Conservation (phyloP, 164 flowering plant genomes). For the Tetrastigma voinierianum region DNA sequence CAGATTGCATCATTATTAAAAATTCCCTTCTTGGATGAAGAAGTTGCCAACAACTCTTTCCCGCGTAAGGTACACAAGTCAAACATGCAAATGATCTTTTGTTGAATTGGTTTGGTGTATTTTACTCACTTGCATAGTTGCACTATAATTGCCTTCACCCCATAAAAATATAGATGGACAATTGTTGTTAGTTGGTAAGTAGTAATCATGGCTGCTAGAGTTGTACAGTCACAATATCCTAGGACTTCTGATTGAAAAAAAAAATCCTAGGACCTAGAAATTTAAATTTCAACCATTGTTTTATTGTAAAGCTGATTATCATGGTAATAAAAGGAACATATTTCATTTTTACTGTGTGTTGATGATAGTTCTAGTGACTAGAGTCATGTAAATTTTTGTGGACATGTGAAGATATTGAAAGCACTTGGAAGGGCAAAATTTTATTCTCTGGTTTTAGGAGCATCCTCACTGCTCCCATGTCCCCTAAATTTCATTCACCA, state of each 20-base stretch:
- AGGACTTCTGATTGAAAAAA: too few species aligned
- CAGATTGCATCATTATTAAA: slow-evolving; percentile 91
- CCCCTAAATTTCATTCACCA: too few species aligned
- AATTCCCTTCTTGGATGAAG: slow-evolving; percentile 89
- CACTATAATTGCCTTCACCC: too few species aligned
- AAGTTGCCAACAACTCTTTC: slow-evolving; percentile 56
- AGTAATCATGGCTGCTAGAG: neutral
- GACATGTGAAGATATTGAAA: too few species aligned
- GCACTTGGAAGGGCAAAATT: neutral
- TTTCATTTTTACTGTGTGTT: too few species aligned
- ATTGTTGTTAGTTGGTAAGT: neutral
- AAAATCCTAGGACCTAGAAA: too few species aligned
- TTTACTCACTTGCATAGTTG: too few species aligned
- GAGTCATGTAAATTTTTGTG: too few species aligned
- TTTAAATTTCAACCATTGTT: neutral
- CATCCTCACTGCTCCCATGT: neutral
- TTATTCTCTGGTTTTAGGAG: neutral
- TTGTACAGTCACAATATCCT: neutral
- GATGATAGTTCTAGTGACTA: too few species aligned
- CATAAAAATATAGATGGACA: neutral
- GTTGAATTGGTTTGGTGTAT: neutral
- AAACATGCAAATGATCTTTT: neutral
- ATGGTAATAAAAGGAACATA: too few species aligned
- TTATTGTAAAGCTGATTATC: too few species aligned
- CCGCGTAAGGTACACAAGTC: slow-evolving; percentile 63